Conservation (phyloP, 805 yeast species). For the Teunomyces atbi region DNA sequence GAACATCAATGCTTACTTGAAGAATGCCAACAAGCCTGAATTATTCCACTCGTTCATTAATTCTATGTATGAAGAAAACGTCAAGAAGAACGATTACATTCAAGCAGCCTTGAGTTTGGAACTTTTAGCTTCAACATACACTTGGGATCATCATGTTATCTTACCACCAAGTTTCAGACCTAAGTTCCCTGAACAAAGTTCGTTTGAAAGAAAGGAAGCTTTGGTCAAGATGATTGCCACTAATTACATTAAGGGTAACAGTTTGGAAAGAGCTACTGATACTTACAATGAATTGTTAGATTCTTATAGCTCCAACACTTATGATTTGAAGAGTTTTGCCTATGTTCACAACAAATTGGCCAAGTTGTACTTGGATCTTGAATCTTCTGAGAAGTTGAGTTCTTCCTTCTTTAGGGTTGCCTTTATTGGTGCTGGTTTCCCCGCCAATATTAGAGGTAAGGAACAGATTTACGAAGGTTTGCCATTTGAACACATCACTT, state of each 20-base stretch:
- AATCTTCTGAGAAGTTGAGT: slow-evolving; percentile 65
- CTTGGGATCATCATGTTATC: slow-evolving; percentile 62
- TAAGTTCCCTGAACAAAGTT: slow-evolving; percentile 72
- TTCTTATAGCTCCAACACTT: slow-evolving; percentile 69
- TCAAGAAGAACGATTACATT: slow-evolving; percentile 58
- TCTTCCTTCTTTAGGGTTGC: slow-evolving; percentile 79
- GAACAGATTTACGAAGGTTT: slow-evolving; percentile 81
- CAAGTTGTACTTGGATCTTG: slow-evolving; percentile 63
- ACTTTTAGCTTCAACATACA: slow-evolving; percentile 70
- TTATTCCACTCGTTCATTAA: slow-evolving; percentile 75
- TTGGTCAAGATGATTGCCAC: slow-evolving; percentile 68
- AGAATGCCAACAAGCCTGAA: slow-evolving; percentile 77
- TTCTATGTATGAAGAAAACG: slow-evolving; percentile 66
- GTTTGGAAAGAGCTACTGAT: slow-evolving; percentile 77
- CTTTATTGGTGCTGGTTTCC: slow-evolving; percentile 84
- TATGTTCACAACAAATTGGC: slow-evolving; percentile 67
- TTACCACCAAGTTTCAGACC: slow-evolving; percentile 63
- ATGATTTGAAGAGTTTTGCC: slow-evolving; percentile 74
- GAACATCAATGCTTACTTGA: slow-evolving; percentile 71
- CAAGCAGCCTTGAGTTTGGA: slow-evolving; percentile 85
- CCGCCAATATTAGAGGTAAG: slow-evolving; percentile 68
- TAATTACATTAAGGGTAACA: slow-evolving; percentile 66
- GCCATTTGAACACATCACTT: slow-evolving; percentile 83
- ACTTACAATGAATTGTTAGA: slow-evolving; percentile 73
- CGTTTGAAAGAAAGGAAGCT: slow-evolving; percentile 77